phyloP scores from a whole-genome alignment of 179 eudicot species.

The Silene coronaria region DNA sequence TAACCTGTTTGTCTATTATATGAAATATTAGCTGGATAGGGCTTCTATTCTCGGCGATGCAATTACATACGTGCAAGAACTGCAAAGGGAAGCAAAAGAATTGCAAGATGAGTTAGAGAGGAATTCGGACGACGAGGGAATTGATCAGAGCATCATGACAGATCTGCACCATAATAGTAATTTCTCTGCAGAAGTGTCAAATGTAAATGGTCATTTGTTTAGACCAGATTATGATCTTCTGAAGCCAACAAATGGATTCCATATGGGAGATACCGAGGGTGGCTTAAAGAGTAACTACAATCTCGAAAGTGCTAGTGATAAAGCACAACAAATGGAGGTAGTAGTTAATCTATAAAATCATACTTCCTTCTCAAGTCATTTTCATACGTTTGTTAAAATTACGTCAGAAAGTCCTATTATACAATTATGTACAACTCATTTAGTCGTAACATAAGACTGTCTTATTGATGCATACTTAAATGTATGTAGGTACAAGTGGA shows the following conservation, averaged over 20 bases:
- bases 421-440: too few species aligned
- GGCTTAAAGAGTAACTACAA: slow-evolving; percentile 28
- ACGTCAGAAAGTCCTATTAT: too few species aligned
- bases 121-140: slow-evolving; percentile 46
- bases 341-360: neutral
- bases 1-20: too few species aligned
- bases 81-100: slow-evolving; percentile 58
- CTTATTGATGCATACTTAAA: neutral
- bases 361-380: too few species aligned
- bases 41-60: slow-evolving; percentile 95
- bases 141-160: slow-evolving; percentile 19
- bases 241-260: slow-evolving; percentile 26
- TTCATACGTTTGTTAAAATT: too few species aligned
- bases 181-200: slow-evolving; percentile 25
- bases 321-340: slow-evolving; percentile 89
- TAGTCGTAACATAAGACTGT: neutral
- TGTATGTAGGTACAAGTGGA: slow-evolving; percentile 75
- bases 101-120: slow-evolving; percentile 67
- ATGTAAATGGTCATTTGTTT: slow-evolving; percentile 16
- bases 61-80: slow-evolving; percentile 72
- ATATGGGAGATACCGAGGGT: slow-evolving; percentile 29
- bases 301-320: slow-evolving; percentile 32
- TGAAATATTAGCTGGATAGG: too few species aligned
- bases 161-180: slow-evolving; percentile 20
- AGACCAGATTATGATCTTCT: slow-evolving; percentile 36